Evolutionary conservation across 805 yeast species (phyloP), one percentile per base, ranked within the genome.

Genomic region (Candida tallmaniae): DNA sequence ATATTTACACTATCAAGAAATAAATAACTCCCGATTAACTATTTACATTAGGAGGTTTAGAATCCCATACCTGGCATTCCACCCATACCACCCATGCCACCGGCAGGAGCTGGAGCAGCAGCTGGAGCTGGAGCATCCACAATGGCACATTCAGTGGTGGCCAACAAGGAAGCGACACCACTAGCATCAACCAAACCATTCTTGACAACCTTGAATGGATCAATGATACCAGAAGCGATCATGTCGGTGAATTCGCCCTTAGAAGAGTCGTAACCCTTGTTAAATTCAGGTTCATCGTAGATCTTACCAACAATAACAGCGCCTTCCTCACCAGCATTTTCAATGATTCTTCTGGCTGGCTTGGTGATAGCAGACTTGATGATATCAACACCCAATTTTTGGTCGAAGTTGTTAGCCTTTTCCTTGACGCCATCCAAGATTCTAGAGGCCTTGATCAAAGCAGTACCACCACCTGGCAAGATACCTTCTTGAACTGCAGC

Each of bases 401-500:
- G 96, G 71, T 93, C 97, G 56, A 93, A 93, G 79, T 93, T 93
- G 20, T 44, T 58, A 30, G 70, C 69, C 23, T 73, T 83, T 43
- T 84, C 76, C 62, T 78, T 72, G 44, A 85, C 79, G 15, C 62
- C 70, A 45, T 78, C 87, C 53, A 93, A 74, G 43, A 80, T 62
- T 51, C 78, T 73, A 35, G 94, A 76, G 33, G 97, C 97, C 76
- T 93, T 93, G 55, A 87, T 75, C 57, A 93, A 75, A 39, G 98
- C 98, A 48, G 97, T 87, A 69, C 98, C 98, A 63, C 98, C 98
- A 71, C 98, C 98, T 58, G 98, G 98, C 48, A 93, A 76, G 58
- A 93, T 88, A 69, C 98, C 98, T 68, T 87, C 96, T 68, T 90
- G 90, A 45, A 93, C 96, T 47, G 98, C 98, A 42, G 98, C 97